phyloP scores from a whole-genome alignment of 2,329 filamentous ascomycete species.

The Cercospora sp. region DNA sequence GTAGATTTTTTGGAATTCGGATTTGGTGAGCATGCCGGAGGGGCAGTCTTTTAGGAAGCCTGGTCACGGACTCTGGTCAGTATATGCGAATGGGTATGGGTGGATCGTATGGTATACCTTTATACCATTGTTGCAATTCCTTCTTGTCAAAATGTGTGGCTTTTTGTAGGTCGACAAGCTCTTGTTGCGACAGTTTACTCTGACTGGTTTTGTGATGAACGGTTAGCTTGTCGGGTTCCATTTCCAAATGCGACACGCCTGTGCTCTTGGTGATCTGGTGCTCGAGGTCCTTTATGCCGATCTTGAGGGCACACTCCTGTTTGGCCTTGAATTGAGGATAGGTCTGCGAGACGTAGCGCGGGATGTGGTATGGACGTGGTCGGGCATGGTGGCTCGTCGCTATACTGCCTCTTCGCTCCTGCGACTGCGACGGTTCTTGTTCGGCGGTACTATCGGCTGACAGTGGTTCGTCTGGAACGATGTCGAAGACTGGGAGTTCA shows the following conservation, averaged over 20 bases:
- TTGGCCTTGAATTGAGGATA: slow-evolving; percentile 39
- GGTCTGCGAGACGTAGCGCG: slow-evolving; percentile 35
- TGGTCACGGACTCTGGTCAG: slow-evolving; percentile 42
- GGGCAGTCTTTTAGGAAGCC: slow-evolving; percentile 98
- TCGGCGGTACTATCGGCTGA: slow-evolving; percentile 9
- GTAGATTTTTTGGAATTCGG: slow-evolving; percentile 99
- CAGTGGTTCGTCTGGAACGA: slow-evolving; percentile 19
- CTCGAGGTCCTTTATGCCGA: slow-evolving; percentile 38
- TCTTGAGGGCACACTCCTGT: slow-evolving; percentile 37
- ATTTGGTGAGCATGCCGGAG: slow-evolving; percentile 92
- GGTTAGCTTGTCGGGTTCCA: slow-evolving; percentile 37
- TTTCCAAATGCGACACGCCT: slow-evolving; percentile 32
- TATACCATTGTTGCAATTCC: slow-evolving; percentile 99
- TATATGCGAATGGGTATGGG: not conserved
- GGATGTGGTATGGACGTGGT: slow-evolving; percentile 38
- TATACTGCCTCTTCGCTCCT: slow-evolving; percentile 22
- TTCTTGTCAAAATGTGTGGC: slow-evolving; percentile 99
- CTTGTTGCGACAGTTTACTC: slow-evolving; percentile 95
- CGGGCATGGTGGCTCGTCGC: slow-evolving; percentile 38
- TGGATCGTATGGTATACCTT: slow-evolving; percentile 58
- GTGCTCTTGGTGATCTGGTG: slow-evolving; percentile 36
- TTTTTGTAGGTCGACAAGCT: slow-evolving; percentile 92
- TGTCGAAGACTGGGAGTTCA: slow-evolving; percentile 33
- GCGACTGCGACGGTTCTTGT: slow-evolving; percentile 10
- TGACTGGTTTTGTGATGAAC: slow-evolving; percentile 62